Evolutionary conservation across 2,329 filamentous ascomycete species (phyloP), one percentile per base, ranked within the genome.

Genomic region (Xylariaceae sp.): DNA sequence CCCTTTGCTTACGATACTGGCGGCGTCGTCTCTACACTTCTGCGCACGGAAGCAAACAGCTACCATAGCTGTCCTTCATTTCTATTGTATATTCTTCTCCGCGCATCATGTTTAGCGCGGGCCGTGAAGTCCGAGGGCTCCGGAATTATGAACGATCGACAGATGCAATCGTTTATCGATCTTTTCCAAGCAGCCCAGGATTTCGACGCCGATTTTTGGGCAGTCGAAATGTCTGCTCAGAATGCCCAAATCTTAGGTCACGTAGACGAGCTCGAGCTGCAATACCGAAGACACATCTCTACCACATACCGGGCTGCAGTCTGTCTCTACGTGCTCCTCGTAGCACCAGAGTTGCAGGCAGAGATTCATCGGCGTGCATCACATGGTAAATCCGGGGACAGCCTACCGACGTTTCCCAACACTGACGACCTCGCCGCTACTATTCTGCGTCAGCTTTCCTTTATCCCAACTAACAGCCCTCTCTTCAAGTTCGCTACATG

Each of bases 401-500:
- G 48, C 6, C 49, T 70, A 2, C 61, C 65, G 1, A 73, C 71
- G 14, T 62, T 79, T 12, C 76, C 76, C 7, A 75, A 78, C 44
- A 75, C 75, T 20, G 67, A 75, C 44, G 64, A 78, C 7, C 74
- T 85, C 1, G 77, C 81, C 3, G 66, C 73, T 20, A 80, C 82
- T 32, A 80, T 83, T 40, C 70, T 84, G 1, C 63, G 70, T n/a
- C 78, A 84, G 56, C 72, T 85, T 20, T 77, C 76, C 5, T 71
- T 74, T 50, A 75, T 86, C 37, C 73, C 73, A 23, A 74, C 77
- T 19, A 68, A 73, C 2, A 80, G 83, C 62, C 75, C 77, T 6
- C 75, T 84, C 42, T 85, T 83, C 73, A 85, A 84, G 65, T 83
- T 80, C 7, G 83, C 81, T 2, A 79, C 79, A n/a, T 86, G 82